Evolutionary conservation across 1,139 yeast genomes (phyloP).

Genomic region (Candida smagusa): DNA sequence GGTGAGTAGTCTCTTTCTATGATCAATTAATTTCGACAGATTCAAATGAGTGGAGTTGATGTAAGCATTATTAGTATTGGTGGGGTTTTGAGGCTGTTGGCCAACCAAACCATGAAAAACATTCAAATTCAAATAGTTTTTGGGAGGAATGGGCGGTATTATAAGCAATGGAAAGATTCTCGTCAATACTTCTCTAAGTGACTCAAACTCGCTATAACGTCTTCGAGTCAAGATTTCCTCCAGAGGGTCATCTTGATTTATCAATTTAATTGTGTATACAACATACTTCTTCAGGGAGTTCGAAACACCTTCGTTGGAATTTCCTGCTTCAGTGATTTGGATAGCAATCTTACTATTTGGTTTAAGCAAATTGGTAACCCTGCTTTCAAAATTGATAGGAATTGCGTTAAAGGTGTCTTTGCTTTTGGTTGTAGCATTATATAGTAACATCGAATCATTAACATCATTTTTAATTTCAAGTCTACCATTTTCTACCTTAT

Average conservation of each 20-base stretch:
- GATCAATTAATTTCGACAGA: constrained; percentile 45
- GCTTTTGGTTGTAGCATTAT: constrained; percentile 11
- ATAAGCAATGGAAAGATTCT: constrained; percentile 78
- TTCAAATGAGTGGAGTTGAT: constrained; percentile 44
- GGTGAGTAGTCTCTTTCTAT: constrained; percentile 73
- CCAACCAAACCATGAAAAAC: constrained; percentile 36
- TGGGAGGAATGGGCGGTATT: constrained; percentile 94
- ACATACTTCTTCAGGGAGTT: constrained; percentile 65
- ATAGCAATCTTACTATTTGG: constrained; percentile 37
- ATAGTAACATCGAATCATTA: constrained; percentile 28
- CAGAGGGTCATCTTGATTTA: constrained; percentile 25
- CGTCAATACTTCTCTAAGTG: constrained; percentile 64
- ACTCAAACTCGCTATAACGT: constrained; percentile 89
- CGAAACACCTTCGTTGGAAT: constrained; percentile 66
- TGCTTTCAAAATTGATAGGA: constrained; percentile 35
- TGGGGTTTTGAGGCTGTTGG: constrained; percentile 5
- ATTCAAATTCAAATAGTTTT: constrained; percentile 53
- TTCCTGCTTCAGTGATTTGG: constrained; percentile 72
- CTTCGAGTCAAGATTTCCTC: constrained; percentile 67
- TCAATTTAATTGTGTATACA: constrained; percentile 70
- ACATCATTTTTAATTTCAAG: constrained; percentile 8
- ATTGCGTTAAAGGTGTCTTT: constrained; percentile 23
- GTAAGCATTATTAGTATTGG: constrained; percentile 16
- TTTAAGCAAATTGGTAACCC: constrained; percentile 35
- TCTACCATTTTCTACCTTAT: constrained; percentile 4